Percentiles rank a stretch among this genome's conserved stretches.
Evolutionary conservation across 176 grass and related monocot species (phyloP).

Genomic region (Zea mays): DNA sequence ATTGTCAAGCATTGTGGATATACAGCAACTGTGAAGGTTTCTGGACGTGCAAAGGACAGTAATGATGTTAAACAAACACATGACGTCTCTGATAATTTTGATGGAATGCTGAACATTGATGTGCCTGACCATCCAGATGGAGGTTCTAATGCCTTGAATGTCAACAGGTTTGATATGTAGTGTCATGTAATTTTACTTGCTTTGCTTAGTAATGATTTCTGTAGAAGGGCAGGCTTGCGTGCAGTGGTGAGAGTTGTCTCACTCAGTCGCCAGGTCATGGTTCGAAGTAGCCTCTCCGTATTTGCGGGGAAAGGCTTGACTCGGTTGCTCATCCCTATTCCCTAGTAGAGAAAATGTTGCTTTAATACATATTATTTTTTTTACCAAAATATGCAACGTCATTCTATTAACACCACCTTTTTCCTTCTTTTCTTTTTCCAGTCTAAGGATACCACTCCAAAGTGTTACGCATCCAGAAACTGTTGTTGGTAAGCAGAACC

Average conservation of each 20-base stretch:
- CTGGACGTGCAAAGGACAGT: conserved; percentile 36
- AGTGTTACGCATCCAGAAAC: conserved; percentile 46
- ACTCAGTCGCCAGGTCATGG: too few species aligned
- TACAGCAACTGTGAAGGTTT: conserved; percentile 79
- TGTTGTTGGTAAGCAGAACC: conserved; percentile 36
- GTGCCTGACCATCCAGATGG: conserved; percentile 77
- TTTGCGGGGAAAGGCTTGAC: too few species aligned
- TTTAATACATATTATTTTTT: conserved; percentile 22
- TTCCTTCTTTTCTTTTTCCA: conserved; percentile 43
- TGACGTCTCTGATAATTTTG: conserved; percentile 53
- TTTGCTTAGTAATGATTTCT: conserved; percentile 14
- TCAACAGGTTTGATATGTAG: conserved; percentile 74
- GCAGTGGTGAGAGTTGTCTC: too few species aligned
- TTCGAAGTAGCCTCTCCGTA: too few species aligned
- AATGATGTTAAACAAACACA: conserved; percentile 40
- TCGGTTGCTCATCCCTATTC: background rate
- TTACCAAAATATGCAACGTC: background rate
- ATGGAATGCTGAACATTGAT: conserved; percentile 57
- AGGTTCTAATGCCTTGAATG: conserved; percentile 88
- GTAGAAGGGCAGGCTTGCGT: too few species aligned
- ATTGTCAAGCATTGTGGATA: conserved; percentile 98
- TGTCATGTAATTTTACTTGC: conserved; percentile 20
- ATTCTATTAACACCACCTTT: conserved; percentile 22
- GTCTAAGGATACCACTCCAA: conserved; percentile 71
- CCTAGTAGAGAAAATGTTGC: conserved; percentile 16